Evolutionary conservation across 768 basidiomycete genomes (phyloP).

Genomic region (Rossbeevera mucosa): DNA sequence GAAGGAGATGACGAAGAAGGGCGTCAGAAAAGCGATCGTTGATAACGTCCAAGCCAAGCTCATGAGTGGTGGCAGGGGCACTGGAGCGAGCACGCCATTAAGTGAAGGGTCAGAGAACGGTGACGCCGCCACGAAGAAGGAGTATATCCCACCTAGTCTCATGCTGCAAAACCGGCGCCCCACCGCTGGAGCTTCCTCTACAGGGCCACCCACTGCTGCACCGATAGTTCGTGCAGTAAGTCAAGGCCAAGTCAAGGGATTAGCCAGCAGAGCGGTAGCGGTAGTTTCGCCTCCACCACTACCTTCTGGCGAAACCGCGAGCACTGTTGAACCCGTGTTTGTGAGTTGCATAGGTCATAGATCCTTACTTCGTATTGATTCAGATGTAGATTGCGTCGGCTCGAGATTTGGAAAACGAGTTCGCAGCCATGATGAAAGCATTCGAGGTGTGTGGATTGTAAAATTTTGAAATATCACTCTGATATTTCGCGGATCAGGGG

Average conservation of each 20-base stretch:
- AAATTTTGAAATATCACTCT: neutral
- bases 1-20: constrained; percentile 82
- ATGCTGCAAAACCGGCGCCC: constrained; percentile 52
- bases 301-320: constrained; percentile 36
- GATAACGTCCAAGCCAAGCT: constrained; percentile 74
- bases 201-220: constrained; percentile 23
- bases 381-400: constrained; percentile 68
- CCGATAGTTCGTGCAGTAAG: constrained; percentile 44
- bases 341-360: constrained; percentile 39
- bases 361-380: constrained; percentile 1
- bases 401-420: constrained; percentile 82
- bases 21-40: constrained; percentile 81
- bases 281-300: constrained; percentile 40
- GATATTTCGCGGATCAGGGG: constrained; percentile 48
- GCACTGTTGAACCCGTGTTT: constrained; percentile 61
- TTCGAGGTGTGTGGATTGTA: constrained; percentile 61
- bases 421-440: constrained; percentile 66
- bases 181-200: constrained; percentile 30
- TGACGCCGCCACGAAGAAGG: constrained; percentile 35
- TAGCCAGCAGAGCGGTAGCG: constrained; percentile 56
- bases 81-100: constrained; percentile 39
- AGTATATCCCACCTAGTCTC: constrained; percentile 75
- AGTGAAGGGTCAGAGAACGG: constrained; percentile 62
- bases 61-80: constrained; percentile 39
- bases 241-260: constrained; percentile 48